These are phyloP conservation scores for Dendrobium chrysotoxum DNA, from an alignment of 106 monocot genomes.

Conservation along the genomic window DNA sequence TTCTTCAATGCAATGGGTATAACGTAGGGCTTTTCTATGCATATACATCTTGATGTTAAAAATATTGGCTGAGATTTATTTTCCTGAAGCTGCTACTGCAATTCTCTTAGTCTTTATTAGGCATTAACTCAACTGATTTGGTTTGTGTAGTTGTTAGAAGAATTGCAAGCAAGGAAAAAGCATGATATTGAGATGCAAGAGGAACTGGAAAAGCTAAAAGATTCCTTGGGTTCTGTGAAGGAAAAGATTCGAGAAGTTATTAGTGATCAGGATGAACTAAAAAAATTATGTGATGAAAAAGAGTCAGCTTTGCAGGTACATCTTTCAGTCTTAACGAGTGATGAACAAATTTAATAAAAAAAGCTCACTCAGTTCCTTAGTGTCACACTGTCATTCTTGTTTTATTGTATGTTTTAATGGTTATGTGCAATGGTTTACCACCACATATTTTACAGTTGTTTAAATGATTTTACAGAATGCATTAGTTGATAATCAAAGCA, in stretches of 20 bases:
- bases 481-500: constrained; percentile 43
- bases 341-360: not conserved
- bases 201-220: constrained; percentile 63
- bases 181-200: constrained; percentile 63
- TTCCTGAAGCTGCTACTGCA: not conserved
- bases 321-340: not conserved
- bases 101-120: not conserved
- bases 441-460: not conserved
- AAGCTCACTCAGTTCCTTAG: not conserved
- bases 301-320: constrained; percentile 77
- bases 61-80: not conserved
- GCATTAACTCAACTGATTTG: not conserved
- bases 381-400: not conserved
- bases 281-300: constrained; percentile 61
- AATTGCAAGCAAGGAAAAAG: constrained; percentile 58
- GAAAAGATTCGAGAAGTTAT: constrained; percentile 38
- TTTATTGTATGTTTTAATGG: not conserved
- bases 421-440: not conserved
- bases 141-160: constrained; percentile 57
- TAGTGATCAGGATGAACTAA: constrained; percentile 45
- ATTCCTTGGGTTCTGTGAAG: constrained; percentile 56
- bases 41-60: not conserved
- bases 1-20: not conserved
- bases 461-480: constrained; percentile 33
- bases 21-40: not conserved